Base-by-base conservation (phyloP, 2,329 filamentous ascomycete species). In the Pleomassaria siparia region DNA sequence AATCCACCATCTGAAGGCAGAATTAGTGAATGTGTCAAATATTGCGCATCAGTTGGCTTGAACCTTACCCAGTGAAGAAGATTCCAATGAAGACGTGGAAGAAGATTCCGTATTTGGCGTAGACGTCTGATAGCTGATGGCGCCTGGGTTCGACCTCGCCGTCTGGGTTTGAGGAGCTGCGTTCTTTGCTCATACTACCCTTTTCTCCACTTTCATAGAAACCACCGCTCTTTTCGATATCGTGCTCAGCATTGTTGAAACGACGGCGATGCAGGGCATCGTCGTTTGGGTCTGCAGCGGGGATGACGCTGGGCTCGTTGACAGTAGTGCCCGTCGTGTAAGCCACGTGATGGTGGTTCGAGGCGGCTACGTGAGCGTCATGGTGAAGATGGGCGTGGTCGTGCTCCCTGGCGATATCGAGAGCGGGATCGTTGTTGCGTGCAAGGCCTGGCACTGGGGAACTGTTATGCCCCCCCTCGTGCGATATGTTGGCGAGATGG, bases 1-100 rank as follows among this genome's bases (percentile, higher is more conserved):
- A 55, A 91, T 86, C 87, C 87, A 91, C 88, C 88, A 91, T 61
- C 80, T 72, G 50, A 24, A 35, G 10, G n/a, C n/a, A n/a, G 37
- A 42, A 59, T 70, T 41, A 70, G 62, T 51, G 43, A 37, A 16
- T 43, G 51, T 28, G 25, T 43, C 18, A 21, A 20, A 12, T 22
- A 24, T 25, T 30, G 37, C 40, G 39, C 44, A 42, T 39, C 44
- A 11, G 29, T 48, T 44, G 32, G 41, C n/a, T n/a, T n/a, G n/a
- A n/a, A n/a, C 45, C 65, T 66, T 69, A 81, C 78, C 77, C 78
- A 43, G 79, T 81, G 60, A 81, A 80, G 44, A 80, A 50, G 16
- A 75, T 55, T 43, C 74, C 74, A 60, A 79, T 55, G 63, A 76
- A 58, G 55, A 72, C 58, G 51, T 72, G 67, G 53, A 71, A 49